phyloP scores from a whole-genome alignment of 2,329 filamentous ascomycete genomes.

The Aspergillus ibericus region DNA sequence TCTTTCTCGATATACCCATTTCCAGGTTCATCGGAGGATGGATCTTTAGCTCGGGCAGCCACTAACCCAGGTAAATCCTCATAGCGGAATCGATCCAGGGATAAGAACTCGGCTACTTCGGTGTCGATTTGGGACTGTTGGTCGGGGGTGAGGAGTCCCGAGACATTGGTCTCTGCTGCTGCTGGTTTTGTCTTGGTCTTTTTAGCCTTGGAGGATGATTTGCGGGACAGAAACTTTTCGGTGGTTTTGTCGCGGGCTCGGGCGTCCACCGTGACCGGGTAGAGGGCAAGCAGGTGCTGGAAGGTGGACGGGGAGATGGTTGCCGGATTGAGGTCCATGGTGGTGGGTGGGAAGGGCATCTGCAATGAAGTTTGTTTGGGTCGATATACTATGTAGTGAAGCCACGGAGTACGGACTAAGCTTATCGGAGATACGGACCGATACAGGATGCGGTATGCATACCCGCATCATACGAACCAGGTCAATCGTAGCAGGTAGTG shows the following conservation, averaged over 20 bases:
- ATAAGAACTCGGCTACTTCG: constrained; percentile 22
- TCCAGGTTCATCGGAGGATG: constrained; percentile 15
- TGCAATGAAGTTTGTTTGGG: too few relatives aligned
- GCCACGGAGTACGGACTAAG: too few relatives aligned
- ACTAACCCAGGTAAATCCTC: constrained; percentile 31
- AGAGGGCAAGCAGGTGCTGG: constrained; percentile 25
- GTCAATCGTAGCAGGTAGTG: not conserved
- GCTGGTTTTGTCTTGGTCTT: constrained; percentile 9
- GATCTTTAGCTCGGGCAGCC: constrained; percentile 13
- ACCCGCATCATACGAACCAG: too few relatives aligned
- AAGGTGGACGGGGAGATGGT: constrained; percentile 30
- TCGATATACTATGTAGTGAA: too few relatives aligned
- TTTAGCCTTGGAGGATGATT: constrained; percentile 18
- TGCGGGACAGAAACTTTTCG: constrained; percentile 18
- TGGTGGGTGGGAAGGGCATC: not conserved
- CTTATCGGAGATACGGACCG: too few relatives aligned
- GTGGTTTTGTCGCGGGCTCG: constrained; percentile 25
- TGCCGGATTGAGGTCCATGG: constrained; percentile 22
- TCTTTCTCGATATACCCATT: constrained; percentile 31
- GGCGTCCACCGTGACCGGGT: constrained; percentile 27
- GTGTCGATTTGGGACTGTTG: not conserved
- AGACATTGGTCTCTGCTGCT: constrained; percentile 9
- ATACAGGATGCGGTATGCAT: too few relatives aligned
- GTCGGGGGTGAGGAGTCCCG: not conserved
- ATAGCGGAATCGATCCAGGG: constrained; percentile 43